A percentile compares a stretch with the other conserved stretches of the same genome.
phyloP scores from a whole-genome alignment of 2,329 filamentous ascomycete species.

The Monosporascus sp. region DNA sequence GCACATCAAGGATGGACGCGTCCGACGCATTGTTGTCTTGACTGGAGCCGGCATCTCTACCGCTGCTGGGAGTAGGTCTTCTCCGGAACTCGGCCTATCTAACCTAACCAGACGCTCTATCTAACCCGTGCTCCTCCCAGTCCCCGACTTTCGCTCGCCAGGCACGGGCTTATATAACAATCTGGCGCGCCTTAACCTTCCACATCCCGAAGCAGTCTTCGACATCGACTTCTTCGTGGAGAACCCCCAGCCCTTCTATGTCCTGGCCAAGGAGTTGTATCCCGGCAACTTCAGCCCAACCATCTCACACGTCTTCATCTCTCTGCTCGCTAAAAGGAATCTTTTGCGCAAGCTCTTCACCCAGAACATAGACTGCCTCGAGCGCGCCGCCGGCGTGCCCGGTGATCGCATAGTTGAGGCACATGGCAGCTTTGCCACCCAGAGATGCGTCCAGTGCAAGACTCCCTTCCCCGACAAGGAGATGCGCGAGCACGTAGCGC shows the following conservation, averaged over 20 bases:
- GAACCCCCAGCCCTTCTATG: constrained; percentile 86
- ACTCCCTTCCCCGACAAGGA: constrained; percentile 62
- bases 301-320: constrained; percentile 83
- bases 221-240: constrained; percentile 83
- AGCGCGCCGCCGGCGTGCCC: constrained; percentile 80
- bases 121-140: constrained; percentile 32
- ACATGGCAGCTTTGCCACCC: constrained; percentile 88
- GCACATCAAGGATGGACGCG: constrained; percentile 66
- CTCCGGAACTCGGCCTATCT: neutral
- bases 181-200: constrained; percentile 76
- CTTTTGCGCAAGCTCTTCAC: constrained; percentile 84
- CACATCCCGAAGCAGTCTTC: constrained; percentile 89
- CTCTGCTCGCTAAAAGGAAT: constrained; percentile 72
- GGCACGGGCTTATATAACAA: constrained; percentile 93
- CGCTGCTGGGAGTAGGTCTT: constrained; percentile 53
- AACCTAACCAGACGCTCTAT: neutral
- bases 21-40: constrained; percentile 75
- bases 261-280: constrained; percentile 85
- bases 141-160: constrained; percentile 92
- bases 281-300: constrained; percentile 87
- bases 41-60: constrained; percentile 87
- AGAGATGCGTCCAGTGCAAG: constrained; percentile 88
- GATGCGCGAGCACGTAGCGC: constrained; percentile 66
- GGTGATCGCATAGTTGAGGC: constrained; percentile 81
- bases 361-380: constrained; percentile 96